Base-by-base conservation (phyloP, 2,329 filamentous ascomycete genomes). In the Colletotrichum trifolii region DNA sequence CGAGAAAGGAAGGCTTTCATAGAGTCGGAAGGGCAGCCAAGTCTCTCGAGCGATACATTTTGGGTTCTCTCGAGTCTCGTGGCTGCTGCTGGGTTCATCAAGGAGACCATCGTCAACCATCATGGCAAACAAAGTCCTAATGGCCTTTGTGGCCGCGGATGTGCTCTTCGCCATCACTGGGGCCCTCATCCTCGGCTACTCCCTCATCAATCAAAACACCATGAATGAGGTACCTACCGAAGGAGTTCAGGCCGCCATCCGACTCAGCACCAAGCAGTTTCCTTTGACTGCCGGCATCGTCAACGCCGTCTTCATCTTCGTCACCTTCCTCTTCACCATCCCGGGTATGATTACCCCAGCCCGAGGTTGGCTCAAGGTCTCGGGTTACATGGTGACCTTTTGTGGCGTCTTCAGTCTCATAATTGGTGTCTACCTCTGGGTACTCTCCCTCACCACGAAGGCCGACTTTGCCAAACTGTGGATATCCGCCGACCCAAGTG, bases 251-350 rank as follows among this genome's bases (percentile, higher is more conserved):
- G 84, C 82, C 35, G 83, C 83, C 36, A 79, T 82, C 61, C 79
- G 85, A 68, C 74, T 88, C 46, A 74, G 88, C 25, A 85, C 86
- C 74, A 79, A 81, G 69, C 74, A 75, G 36, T 86, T 88, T 61
- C 86, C 86, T 9, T 75, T 88, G 54, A 81, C 80, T 68, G 91
- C 89, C 56, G 90, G 89, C 64, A 87, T 94, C 68, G 88, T 84
- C 73, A 94, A 94, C 76, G 86, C 89, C 67, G 82, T 89, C 71
- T 81, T 94, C 72, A 86, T 94, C 74, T 88, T 95, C 76, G 73
- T 87, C 71, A 88, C 89, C 33, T 93, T 93, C 76, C 71, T 89
- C 60, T 74, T 89, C 66, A 91, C 90, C 7, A 78, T 96, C 13
- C 91, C 91, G 3, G 91, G 87, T n/a, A 80, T 95, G 60, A 83